These are phyloP conservation scores for Aspergillus nomiae DNA, from an alignment of 2,329 filamentous ascomycete genomes.

Conservation along the genomic window DNA sequence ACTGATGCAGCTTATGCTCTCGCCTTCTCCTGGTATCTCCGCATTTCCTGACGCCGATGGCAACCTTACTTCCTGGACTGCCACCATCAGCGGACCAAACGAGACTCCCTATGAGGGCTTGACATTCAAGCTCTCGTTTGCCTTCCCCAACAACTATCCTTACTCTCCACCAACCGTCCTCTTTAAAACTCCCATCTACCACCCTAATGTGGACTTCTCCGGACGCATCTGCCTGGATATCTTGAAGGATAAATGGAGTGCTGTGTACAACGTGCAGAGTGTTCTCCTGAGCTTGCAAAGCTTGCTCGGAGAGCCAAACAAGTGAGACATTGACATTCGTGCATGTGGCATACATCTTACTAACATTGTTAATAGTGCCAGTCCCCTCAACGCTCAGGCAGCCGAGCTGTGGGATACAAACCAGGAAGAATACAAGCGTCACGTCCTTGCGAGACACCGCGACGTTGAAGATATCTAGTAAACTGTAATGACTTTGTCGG, in stretches of 20 bases:
- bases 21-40: slow-evolving; percentile 87
- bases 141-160: slow-evolving; percentile 90
- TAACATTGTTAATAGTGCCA: slow-evolving; percentile 62
- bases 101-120: slow-evolving; percentile 89
- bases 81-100: slow-evolving; percentile 86
- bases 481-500: slow-evolving; percentile 5
- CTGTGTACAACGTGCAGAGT: slow-evolving; percentile 93
- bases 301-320: slow-evolving; percentile 94
- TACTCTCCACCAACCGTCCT: slow-evolving; percentile 88
- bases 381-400: slow-evolving; percentile 92
- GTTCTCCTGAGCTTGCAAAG: slow-evolving; percentile 93
- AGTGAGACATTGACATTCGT: slow-evolving; percentile 56
- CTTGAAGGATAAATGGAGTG: slow-evolving; percentile 98
- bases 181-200: slow-evolving; percentile 98
- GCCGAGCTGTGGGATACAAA: slow-evolving; percentile 95
- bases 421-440: slow-evolving; percentile 79
- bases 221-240: slow-evolving; percentile 97
- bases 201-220: slow-evolving; percentile 97
- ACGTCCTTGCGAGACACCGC: slow-evolving; percentile 65
- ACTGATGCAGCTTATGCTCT: slow-evolving; percentile 97
- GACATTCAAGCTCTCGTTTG: slow-evolving; percentile 87
- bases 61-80: slow-evolving; percentile 89
- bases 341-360: neutral
- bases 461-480: slow-evolving; percentile 54
- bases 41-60: slow-evolving; percentile 90